These are phyloP conservation scores for Beauveria medogensis DNA, from an alignment of 2,329 filamentous ascomycete species.

Conservation along the genomic window DNA sequence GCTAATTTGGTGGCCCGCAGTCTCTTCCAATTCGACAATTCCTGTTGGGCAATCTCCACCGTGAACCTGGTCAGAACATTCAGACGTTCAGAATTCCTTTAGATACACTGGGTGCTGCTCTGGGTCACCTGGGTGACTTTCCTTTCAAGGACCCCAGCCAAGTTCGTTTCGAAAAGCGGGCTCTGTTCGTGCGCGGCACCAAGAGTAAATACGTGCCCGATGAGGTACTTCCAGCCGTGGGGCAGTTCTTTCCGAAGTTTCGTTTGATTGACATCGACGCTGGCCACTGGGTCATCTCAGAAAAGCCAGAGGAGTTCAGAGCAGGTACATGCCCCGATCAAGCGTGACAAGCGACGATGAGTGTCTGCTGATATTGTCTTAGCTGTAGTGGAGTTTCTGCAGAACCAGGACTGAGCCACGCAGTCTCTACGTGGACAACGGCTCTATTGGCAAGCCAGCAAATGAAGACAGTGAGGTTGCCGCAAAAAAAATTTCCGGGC, in stretches of 20 bases:
- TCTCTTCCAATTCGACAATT: conserved; percentile 79
- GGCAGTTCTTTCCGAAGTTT: conserved; percentile 75
- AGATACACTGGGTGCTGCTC: conserved; percentile 53
- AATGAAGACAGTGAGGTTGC: too few species aligned
- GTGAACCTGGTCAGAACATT: conserved; percentile 39
- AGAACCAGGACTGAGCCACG: conserved; percentile 34
- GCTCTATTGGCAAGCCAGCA: not conserved
- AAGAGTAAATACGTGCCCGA: conserved; percentile 73
- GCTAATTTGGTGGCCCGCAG: conserved; percentile 23
- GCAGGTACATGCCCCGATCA: conserved; percentile 41
- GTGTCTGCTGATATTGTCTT: conserved; percentile 7
- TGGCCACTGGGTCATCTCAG: conserved; percentile 86
- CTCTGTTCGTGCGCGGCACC: conserved; percentile 74
- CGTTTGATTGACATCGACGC: conserved; percentile 64
- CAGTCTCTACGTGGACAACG: too few species aligned
- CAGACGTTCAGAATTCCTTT: conserved; percentile 77
- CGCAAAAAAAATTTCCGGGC: too few species aligned
- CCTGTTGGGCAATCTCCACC: conserved; percentile 75
- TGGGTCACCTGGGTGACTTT: conserved; percentile 79
- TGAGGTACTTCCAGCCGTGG: conserved; percentile 70
- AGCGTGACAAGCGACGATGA: not conserved
- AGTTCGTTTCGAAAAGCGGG: conserved; percentile 63
- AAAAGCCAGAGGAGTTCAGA: conserved; percentile 73
- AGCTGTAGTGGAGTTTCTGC: conserved; percentile 59
- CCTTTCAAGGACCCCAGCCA: conserved; percentile 69